Evolutionary conservation across 495 filamentous ascomycete species (phyloP).

Genomic region (Annulohypoxylon bovei): DNA sequence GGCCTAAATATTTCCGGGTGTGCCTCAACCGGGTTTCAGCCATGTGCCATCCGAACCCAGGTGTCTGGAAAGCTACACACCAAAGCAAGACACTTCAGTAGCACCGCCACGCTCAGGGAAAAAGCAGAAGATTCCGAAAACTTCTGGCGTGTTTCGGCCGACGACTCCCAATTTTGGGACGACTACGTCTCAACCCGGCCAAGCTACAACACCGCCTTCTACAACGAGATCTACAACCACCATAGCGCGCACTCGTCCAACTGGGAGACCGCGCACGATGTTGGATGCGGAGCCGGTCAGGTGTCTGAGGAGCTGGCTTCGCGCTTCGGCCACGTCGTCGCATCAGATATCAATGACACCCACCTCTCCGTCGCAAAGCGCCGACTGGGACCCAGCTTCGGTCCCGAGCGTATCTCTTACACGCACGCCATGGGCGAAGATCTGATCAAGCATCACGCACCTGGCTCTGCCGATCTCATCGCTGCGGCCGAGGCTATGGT

Average conservation of each 20-base stretch:
- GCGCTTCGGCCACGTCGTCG: slow-evolving; percentile 41
- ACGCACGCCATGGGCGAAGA: slow-evolving; percentile 36
- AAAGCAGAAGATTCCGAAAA: slow-evolving; percentile 18
- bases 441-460: slow-evolving; percentile 16
- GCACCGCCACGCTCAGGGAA: neutral
- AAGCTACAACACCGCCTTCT: slow-evolving; percentile 25
- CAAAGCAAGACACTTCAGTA: neutral
- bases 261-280: slow-evolving; percentile 41
- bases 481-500: slow-evolving; percentile 42
- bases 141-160: slow-evolving; percentile 11
- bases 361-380: slow-evolving; percentile 34
- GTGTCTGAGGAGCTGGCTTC: slow-evolving; percentile 33
- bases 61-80: neutral
- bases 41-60: neutral
- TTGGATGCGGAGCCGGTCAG: slow-evolving; percentile 45
- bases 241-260: slow-evolving; percentile 32
- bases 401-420: slow-evolving; percentile 16
- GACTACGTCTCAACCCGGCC: slow-evolving; percentile 22
- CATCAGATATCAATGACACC: slow-evolving; percentile 36
- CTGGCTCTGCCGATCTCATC: slow-evolving; percentile 40
- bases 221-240: slow-evolving; percentile 42
- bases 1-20: neutral
- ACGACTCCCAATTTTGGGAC: slow-evolving; percentile 21
- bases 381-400: neutral
- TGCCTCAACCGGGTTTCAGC: neutral